Evolutionary conservation across 2,329 filamentous ascomycete genomes (phyloP), one percentile per base, ranked within the genome.

Genomic region (Hortaea werneckii): DNA sequence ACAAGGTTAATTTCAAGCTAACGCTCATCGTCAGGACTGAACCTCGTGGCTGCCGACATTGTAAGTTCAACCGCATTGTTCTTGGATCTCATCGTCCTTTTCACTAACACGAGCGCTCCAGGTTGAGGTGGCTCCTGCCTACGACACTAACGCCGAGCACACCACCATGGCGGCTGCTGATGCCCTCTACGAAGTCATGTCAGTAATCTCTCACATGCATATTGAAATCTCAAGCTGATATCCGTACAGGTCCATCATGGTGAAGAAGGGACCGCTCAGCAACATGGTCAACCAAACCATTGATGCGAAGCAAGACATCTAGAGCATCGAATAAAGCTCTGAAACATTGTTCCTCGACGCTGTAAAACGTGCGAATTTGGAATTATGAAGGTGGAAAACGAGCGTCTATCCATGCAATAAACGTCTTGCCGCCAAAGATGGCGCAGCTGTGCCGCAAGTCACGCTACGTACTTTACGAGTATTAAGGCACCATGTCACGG

Each of bases 161-260:
- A 85, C 81, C 1, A 84, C 81, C n/a, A 85, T 85, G 80, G 80
- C 80, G 28, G 40, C 81, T 2, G 81, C 81, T 65, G 76, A 88
- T 64, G 77, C 78, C 0, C 66, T 89, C 13, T 89, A 83, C 58
- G 84, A 90, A 65, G 78, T 89, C 41, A 84, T 88, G 77, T 85
- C 79, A 29, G 29, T 26, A 37, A 20, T 28, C 9, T n/a, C 32
- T 35, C 32, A 9, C 32, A 9, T 2, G 4, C 4, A n/a, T 35
- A 2, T 4, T 35, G 32, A 3, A 4, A n/a, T 35, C 32, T n/a
- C 3, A 35, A 9, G 32, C 32, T 35, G 32, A 35, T n/a, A 4
- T 35, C 4, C n/a, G 32, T 35, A 9, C 32, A 35, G 32, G 32
- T 29, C 28, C 4, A 74, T 89, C 50, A 89, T 88, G 84, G 83